These are phyloP conservation scores for Pseudopyrenochaeta lycopersici DNA, from an alignment of 2,329 filamentous ascomycete species.

Conservation along the genomic window DNA sequence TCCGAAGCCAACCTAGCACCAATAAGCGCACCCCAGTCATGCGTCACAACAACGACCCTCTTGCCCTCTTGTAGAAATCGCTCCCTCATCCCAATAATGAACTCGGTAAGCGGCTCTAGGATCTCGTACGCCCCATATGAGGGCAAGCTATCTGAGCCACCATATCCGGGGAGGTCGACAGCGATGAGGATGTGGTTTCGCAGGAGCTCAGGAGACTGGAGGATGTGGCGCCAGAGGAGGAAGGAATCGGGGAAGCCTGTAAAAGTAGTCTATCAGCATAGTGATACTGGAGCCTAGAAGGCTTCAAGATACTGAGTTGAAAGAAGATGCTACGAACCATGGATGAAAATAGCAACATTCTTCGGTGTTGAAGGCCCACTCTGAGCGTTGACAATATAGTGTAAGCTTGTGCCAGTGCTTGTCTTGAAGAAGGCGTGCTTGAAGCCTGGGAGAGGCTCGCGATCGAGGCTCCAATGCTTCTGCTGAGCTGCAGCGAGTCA, in stretches of 20 bases:
- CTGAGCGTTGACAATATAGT: conserved; percentile 59
- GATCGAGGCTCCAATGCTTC: conserved; percentile 63
- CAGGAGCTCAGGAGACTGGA: conserved; percentile 52
- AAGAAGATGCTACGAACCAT: conserved; percentile 47
- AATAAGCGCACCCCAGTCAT: conserved; percentile 65
- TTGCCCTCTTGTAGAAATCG: conserved; percentile 48
- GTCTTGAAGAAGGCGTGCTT: conserved; percentile 63
- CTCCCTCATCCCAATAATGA: conserved; percentile 61
- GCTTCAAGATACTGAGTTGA: not conserved
- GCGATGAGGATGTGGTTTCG: conserved; percentile 59
- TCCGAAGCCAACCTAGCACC: conserved; percentile 66
- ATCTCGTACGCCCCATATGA: conserved; percentile 61
- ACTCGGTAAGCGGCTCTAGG: conserved; percentile 63
- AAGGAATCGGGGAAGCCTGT: conserved; percentile 66
- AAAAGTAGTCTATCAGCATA: not conserved
- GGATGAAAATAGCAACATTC: conserved; percentile 62
- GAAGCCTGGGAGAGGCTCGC: conserved; percentile 55
- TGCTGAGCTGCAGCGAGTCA: conserved; percentile 55
- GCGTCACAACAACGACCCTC: conserved; percentile 58
- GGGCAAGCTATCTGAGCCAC: conserved; percentile 63
- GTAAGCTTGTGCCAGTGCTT: conserved; percentile 60
- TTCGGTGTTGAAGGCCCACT: conserved; percentile 27
- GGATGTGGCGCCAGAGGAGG: conserved; percentile 61
- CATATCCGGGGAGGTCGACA: conserved; percentile 67
- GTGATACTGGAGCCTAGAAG: not conserved